phyloP scores from a whole-genome alignment of 495 filamentous ascomycete species.

The Aspergillus carlsbadensis region DNA sequence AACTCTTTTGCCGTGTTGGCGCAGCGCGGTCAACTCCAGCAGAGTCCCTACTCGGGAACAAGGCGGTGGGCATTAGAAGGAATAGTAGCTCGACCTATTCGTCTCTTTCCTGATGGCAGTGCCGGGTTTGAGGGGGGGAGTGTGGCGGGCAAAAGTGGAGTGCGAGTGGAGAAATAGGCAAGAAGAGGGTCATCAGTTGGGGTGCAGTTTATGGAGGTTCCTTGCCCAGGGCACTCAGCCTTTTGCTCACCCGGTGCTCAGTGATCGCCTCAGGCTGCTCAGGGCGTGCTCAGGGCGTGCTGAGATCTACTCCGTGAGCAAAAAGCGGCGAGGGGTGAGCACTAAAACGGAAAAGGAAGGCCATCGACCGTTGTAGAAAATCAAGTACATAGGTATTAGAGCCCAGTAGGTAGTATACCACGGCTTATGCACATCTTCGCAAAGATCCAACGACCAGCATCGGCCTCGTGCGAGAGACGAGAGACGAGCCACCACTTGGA shows the following conservation, averaged over 20 bases:
- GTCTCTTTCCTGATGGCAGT: constrained; percentile 7
- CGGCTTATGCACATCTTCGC: no score
- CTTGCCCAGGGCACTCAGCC: constrained; percentile 1
- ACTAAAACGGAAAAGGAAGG: constrained; percentile 23
- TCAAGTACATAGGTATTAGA: constrained; percentile 3
- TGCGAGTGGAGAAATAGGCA: constrained; percentile 5
- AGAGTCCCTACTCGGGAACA: constrained; percentile 7
- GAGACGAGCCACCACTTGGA: no score
- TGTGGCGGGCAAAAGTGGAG: constrained; percentile 11
- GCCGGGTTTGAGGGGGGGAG: background rate
- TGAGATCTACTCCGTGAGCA: constrained; percentile 30
- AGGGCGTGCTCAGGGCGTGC: constrained; percentile 12
- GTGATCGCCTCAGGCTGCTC: constrained; percentile 10
- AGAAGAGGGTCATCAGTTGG: constrained; percentile 4
- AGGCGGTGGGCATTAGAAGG: constrained; percentile 1
- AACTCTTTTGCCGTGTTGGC: constrained; percentile 6
- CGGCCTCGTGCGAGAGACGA: no score
- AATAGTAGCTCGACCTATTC: constrained; percentile 10
- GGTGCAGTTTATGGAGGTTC: constrained; percentile 8
- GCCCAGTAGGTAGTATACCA: no score
- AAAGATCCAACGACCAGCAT: no score
- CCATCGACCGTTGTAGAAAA: constrained; percentile 2
- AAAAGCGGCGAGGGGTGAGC: constrained; percentile 33
- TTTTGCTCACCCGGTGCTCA: constrained; percentile 5
- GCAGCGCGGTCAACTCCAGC: constrained; percentile 6